Evolutionary conservation across 345 rosid genomes (phyloP).

Genomic region (Rhizophora apiculata): DNA sequence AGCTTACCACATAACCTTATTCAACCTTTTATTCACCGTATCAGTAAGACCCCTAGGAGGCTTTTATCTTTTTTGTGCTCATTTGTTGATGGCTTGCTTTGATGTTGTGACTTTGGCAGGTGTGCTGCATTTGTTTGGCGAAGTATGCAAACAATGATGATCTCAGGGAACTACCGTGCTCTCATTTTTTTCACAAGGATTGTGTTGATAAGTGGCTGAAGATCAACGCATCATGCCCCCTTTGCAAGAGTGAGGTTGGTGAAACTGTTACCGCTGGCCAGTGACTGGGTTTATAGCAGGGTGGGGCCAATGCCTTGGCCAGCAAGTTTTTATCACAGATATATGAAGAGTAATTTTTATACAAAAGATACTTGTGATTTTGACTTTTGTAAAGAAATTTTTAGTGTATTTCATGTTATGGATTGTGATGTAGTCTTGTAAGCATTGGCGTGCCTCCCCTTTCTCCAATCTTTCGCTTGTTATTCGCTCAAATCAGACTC

Average conservation of each 20-base stretch:
- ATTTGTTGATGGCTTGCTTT: neutral
- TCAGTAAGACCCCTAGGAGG: no score
- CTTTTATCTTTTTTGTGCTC: no score
- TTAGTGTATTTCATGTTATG: conserved; percentile 1
- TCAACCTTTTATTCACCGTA: neutral
- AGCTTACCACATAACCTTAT: neutral
- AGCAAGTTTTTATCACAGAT: conserved; percentile 21
- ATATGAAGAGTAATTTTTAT: conserved; percentile 4
- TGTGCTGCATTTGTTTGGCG: conserved; percentile 95
- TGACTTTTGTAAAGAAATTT: conserved; percentile 14
- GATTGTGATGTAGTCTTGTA: neutral
- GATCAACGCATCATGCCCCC: conserved; percentile 90
- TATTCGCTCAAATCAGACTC: neutral
- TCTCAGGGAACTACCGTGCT: conserved; percentile 83
- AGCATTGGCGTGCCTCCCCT: neutral
- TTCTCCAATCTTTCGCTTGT: neutral
- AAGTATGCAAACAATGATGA: conserved; percentile 92
- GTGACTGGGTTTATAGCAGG: conserved; percentile 38
- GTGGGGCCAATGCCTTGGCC: conserved; percentile 29
- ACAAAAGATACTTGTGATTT: conserved; percentile 12
- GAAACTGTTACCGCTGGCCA: conserved; percentile 43
- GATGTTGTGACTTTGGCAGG: conserved; percentile 33
- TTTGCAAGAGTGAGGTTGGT: conserved; percentile 87
- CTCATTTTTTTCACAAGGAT: conserved; percentile 91
- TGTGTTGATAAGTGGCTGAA: conserved; percentile 97